Evolutionary conservation across 225 moss, liverwort and hornwort species (phyloP), one percentile per base, ranked within the genome.

Genomic region (Pseudisothecium myosuroides): DNA sequence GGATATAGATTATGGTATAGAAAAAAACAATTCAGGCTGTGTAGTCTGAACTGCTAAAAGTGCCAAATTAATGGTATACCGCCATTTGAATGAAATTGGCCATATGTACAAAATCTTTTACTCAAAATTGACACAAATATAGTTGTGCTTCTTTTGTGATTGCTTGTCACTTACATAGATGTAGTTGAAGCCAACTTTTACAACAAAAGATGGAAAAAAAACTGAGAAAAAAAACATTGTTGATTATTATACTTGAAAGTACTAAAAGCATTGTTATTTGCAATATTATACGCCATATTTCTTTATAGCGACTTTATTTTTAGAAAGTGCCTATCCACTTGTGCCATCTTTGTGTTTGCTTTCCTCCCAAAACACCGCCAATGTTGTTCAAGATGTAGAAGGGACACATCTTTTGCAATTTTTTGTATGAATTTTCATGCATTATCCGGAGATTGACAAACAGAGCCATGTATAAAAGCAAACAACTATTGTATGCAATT

Each of bases 341-440:
- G 22, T 37, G 2, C 13, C 39, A 68, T 13, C 23, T 22, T n/a
- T 68, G 13, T 39, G 12, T 68, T 23, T 68, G 23, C 0, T 68
- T n/a, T 7, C 4, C 7, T 0, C 5, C n/a, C 4, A 1, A n/a
- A 68, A 39, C 0, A 9, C 4, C 0, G 4, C 21, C 12, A 67
- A 68, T 68, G n/a, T 68, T 39, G 4, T 68, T 68, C 3, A 13
- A 23, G 39, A 68, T 68, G 68, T 1, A 68, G 0, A 39, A 39
- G 0, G 11, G 12, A 8, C 7, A 71, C 14, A 26, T 24, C 14
- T 67, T 67, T 67, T 20, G 3, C 20, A 67, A 67, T 11, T 37
- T 2, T 41, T 71, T 71, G 8, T 8, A 26, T 0, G 0, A 23
- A 7, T 20, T 39, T n/a, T 68, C 23, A 39, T 7, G 5, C 6